Evolutionary conservation across 352 stramenopile species (phyloP), one percentile per base, ranked within the genome.

Genomic region (Elongisporangium senticosum): DNA sequence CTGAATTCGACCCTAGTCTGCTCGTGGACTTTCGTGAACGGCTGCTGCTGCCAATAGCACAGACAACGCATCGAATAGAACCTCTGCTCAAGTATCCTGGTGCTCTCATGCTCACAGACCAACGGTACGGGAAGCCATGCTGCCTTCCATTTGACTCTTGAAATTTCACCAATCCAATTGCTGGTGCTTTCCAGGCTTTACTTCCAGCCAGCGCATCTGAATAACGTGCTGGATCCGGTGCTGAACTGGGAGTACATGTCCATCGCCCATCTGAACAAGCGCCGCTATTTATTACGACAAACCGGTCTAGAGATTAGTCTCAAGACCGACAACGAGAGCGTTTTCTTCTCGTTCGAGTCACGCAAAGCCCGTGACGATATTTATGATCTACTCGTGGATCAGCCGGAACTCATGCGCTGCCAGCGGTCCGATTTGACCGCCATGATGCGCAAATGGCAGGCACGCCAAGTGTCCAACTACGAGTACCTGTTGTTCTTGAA

Each of bases 401-500:
- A 89, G 53, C 81, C 79, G 23, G 68, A 75, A 28, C 65, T 89
- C 8, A 56, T 64, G 21, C 77, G 69, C 1, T 83, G 74, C 55
- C 64, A 72, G 4, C 71, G 77, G 15, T 77, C 72, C 17, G 70
- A 83, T 19, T 48, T 90, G 14, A 67, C 72, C 13, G 66, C 63
- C 17, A 88, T 90, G 83, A 75, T 90, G 67, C 67, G 59, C 28
- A 79, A 79, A 58, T 93, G 83, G 83, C 83, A 93, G 51, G 56
- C 55, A 3, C 69, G 78, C 13, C 75, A 89, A 47, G 71, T 99
- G 47, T 97, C 87, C 3, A 99, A 98, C 68, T 99, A 97, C 61
- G 83, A 93, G 11, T 97, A 97, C 64, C 67, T 97, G 24, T 67
- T 74, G 49, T 91, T 89, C 51, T 68, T 97, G 15, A 97, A 97